Conservation (phyloP, 1,284 basidiomycete genomes). For the Leccinum pachyderme region DNA sequence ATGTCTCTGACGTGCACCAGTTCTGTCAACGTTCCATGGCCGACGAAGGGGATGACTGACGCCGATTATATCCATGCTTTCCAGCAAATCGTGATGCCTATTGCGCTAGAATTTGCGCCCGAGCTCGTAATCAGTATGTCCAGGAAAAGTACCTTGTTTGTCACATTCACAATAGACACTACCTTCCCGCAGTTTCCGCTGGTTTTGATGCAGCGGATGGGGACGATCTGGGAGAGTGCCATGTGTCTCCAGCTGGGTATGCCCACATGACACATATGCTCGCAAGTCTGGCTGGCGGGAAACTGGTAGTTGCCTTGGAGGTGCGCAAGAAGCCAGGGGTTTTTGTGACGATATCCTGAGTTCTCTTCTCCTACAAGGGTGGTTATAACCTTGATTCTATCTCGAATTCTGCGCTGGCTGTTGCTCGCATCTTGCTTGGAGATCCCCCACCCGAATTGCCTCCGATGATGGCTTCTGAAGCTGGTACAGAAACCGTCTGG, state of each 20-base stretch:
- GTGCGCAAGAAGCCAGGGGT: constrained; percentile 40
- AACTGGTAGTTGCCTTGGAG: constrained; percentile 91
- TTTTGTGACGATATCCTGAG: constrained; percentile 9
- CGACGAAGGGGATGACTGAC: constrained; percentile 84
- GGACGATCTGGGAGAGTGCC: constrained; percentile 88
- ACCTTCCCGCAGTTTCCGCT: constrained; percentile 73
- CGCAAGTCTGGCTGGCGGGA: constrained; percentile 84
- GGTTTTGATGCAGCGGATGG: constrained; percentile 97
- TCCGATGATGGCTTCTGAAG: constrained; percentile 69
- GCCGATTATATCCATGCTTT: constrained; percentile 98
- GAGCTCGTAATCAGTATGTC: constrained; percentile 91
- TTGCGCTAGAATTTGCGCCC: constrained; percentile 93
- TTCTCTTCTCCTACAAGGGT: constrained; percentile 54
- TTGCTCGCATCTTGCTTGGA: constrained; percentile 82
- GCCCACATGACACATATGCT: constrained; percentile 99
- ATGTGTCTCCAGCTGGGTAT: constrained; percentile 91
- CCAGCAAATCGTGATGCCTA: constrained; percentile 94
- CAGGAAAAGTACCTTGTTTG: neutral
- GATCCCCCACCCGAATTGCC: constrained; percentile 77
- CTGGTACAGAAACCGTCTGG: constrained; percentile 84
- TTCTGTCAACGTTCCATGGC: constrained; percentile 97
- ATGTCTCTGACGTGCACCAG: constrained; percentile 39
- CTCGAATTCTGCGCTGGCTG: constrained; percentile 83
- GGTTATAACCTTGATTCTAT: constrained; percentile 95
- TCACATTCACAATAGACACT: constrained; percentile 4